Evolutionary conservation across 208 protist genomes (phyloP).

Genomic region (Crithidia brevicula): DNA sequence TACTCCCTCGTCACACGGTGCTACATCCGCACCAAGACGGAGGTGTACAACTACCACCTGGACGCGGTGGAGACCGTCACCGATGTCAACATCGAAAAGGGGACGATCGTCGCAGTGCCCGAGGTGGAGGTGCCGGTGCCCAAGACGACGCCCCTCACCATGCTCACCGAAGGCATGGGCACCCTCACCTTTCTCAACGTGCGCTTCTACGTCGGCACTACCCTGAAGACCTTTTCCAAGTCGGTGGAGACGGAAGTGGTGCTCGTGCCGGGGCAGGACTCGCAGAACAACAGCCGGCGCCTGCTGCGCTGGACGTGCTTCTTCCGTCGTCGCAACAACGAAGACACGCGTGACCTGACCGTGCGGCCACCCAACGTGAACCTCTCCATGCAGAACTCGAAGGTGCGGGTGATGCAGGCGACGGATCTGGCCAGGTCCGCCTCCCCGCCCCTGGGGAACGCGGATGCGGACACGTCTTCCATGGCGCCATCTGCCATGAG

Average conservation of each 20-base stretch:
- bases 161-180: constrained; percentile 54
- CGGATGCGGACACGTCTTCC: constrained; percentile 1
- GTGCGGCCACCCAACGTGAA: constrained; percentile 34
- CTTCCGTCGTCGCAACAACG: constrained; percentile 34
- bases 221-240: constrained; percentile 45
- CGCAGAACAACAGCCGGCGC: constrained; percentile 37
- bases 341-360: constrained; percentile 18
- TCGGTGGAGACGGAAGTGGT: constrained; percentile 68
- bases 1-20: constrained; percentile 57
- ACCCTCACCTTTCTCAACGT: constrained; percentile 59
- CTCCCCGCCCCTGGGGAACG: background rate
- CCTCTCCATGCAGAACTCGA: constrained; percentile 34
- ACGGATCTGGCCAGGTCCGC: background rate
- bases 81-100: constrained; percentile 38
- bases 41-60: constrained; percentile 33
- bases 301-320: constrained; percentile 65
- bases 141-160: constrained; percentile 46
- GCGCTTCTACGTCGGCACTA: constrained; percentile 39
- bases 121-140: constrained; percentile 44
- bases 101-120: constrained; percentile 39
- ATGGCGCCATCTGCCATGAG: constrained; percentile 9
- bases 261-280: constrained; percentile 54
- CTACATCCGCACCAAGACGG: constrained; percentile 41
- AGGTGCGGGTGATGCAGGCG: constrained; percentile 23
- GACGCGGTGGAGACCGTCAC: constrained; percentile 20